Percentiles rank a stretch among this genome's conserved stretches.
These are phyloP conservation scores for Mikania micrantha DNA, from an alignment of 129 eudicot species.

Conservation along the genomic window DNA sequence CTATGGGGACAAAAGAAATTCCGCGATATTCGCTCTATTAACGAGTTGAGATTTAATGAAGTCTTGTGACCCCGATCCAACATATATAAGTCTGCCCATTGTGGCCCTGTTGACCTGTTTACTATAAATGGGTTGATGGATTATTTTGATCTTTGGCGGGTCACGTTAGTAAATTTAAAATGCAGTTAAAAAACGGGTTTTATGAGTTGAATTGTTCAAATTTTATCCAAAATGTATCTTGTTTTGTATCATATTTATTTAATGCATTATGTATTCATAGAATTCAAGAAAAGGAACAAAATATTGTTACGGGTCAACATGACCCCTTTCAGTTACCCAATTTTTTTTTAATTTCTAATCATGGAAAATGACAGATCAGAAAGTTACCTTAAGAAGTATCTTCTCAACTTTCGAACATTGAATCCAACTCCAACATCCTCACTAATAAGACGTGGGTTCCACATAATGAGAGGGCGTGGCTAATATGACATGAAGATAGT, in stretches of 20 bases:
- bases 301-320: not conserved
- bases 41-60: too few species aligned
- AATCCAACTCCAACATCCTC: constrained; percentile 96
- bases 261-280: not conserved
- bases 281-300: not conserved
- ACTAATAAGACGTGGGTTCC: constrained; percentile 98
- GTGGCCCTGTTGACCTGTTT: not conserved
- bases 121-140: not conserved
- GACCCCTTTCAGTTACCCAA: not conserved
- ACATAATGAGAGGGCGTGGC: constrained; percentile 99
- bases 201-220: not conserved
- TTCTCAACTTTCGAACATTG: constrained; percentile 66
- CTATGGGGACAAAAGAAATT: too few species aligned
- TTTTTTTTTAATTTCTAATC: not conserved
- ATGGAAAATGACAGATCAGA: not conserved
- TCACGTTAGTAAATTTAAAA: not conserved
- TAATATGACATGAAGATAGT: constrained; percentile 23
- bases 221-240: not conserved
- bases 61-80: too few species aligned
- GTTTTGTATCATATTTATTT: too few species aligned
- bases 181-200: not conserved
- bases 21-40: too few species aligned
- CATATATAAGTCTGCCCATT: too few species aligned
- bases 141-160: not conserved
- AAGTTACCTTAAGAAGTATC: constrained; percentile 67